These are phyloP conservation scores for Aspergillus sclerotiicarbonarius DNA, from an alignment of 495 filamentous ascomycete species.

Conservation along the genomic window DNA sequence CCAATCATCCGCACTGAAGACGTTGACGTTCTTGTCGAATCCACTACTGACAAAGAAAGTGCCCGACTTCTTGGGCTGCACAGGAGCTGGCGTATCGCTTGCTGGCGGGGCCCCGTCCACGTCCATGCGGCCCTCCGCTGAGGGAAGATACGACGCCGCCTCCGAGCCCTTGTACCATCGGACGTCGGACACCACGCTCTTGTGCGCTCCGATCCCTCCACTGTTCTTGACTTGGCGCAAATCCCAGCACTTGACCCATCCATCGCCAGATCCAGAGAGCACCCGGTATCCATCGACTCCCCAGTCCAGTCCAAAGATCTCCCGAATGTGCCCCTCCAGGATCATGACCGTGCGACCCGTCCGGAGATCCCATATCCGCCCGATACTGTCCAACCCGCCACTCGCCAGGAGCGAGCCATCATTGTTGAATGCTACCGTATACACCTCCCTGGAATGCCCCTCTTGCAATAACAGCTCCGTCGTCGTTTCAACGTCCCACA, in stretches of 20 bases:
- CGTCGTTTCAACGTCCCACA: conserved; percentile 89
- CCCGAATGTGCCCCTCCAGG: conserved; percentile 87
- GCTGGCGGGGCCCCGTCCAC: conserved; percentile 45
- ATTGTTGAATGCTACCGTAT: conserved; percentile 79
- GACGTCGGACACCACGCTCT: conserved; percentile 86
- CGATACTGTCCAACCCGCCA: conserved; percentile 89
- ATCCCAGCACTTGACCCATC: conserved; percentile 98
- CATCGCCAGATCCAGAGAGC: conserved; percentile 86
- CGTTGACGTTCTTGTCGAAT: conserved; percentile 93
- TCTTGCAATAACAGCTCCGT: conserved; percentile 88
- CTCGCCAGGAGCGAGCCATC: conserved; percentile 89
- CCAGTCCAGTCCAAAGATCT: conserved; percentile 93
- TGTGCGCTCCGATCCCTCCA: conserved; percentile 87
- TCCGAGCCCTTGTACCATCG: conserved; percentile 87
- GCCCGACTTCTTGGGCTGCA: conserved; percentile 63
- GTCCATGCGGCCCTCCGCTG: conserved; percentile 51
- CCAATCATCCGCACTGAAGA: conserved; percentile 97
- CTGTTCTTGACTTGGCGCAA: conserved; percentile 79
- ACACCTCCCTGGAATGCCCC: conserved; percentile 91
- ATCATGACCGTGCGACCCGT: conserved; percentile 96
- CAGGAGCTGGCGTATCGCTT: conserved; percentile 16
- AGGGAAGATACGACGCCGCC: conserved; percentile 53
- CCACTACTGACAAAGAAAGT: conserved; percentile 89
- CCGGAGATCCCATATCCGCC: conserved; percentile 94
- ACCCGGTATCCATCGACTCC: conserved; percentile 84